Conservation (phyloP, 352 stramenopile genomes). For the Globisporangium paddicum region DNA sequence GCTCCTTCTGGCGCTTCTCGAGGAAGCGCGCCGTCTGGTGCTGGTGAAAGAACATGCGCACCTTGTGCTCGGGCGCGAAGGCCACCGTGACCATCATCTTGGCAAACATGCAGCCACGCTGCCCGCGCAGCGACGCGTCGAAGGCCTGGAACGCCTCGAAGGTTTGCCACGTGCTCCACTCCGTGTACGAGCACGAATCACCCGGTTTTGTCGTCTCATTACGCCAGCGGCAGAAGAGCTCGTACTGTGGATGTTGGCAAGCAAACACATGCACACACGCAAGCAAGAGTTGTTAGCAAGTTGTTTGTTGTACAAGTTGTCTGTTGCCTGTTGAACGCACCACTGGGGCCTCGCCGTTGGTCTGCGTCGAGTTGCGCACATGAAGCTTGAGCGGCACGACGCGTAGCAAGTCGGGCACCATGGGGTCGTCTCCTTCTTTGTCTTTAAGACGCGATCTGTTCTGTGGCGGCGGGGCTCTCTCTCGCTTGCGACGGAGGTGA, state of each 20-base stretch:
- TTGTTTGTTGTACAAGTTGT: neutral
- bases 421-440: neutral
- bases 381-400: conserved; percentile 49
- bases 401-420: conserved; percentile 18
- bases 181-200: conserved; percentile 27
- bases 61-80: conserved; percentile 59
- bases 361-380: conserved; percentile 55
- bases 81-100: conserved; percentile 84
- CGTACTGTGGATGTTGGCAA: conserved; percentile 24
- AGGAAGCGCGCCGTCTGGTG: conserved; percentile 64
- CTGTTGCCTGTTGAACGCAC: conserved; percentile 20
- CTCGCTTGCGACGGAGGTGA: neutral
- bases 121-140: conserved; percentile 54
- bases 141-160: conserved; percentile 80
- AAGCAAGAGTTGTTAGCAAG: neutral
- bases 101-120: conserved; percentile 40
- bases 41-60: conserved; percentile 75
- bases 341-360: conserved; percentile 40
- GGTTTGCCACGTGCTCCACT: conserved; percentile 79
- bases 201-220: conserved; percentile 34
- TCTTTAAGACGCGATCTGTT: neutral
- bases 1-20: conserved; percentile 67
- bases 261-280: neutral
- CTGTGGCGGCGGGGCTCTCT: neutral
- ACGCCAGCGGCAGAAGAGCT: conserved; percentile 48